phyloP scores from a whole-genome alignment of 306 rosid species.

The Vigna reflexopilosa region DNA sequence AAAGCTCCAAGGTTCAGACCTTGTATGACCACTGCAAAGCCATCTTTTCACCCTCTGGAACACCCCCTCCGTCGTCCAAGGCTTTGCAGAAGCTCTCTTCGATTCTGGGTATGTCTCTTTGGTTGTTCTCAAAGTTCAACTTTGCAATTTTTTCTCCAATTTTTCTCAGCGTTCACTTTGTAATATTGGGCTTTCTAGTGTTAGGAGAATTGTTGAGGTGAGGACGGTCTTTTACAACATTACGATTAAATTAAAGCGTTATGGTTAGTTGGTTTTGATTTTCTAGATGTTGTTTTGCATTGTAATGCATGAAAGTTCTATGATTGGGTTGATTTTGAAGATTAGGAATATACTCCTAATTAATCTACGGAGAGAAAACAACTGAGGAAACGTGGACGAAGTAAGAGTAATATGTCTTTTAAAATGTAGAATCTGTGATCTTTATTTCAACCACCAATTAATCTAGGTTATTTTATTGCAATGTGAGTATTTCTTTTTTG shows the following conservation, averaged over 20 bases:
- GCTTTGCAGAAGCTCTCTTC: constrained; percentile 63
- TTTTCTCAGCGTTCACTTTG: not conserved
- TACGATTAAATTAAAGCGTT: constrained; percentile 19
- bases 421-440: not conserved
- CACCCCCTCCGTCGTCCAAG: constrained; percentile 59
- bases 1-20: constrained; percentile 67
- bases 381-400: not conserved
- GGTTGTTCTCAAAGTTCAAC: not conserved
- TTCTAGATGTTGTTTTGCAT: not conserved
- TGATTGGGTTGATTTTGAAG: constrained; percentile 35
- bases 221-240: not conserved
- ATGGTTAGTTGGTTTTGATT: constrained; percentile 31
- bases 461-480: constrained; percentile 8
- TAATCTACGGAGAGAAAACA: not conserved
- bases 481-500: not conserved
- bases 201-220: not conserved
- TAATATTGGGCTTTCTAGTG: constrained; percentile 27
- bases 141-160: not conserved
- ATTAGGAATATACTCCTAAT: constrained; percentile 3
- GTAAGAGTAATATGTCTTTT: not conserved
- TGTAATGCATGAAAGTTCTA: constrained; percentile 24
- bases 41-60: constrained; percentile 60
- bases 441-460: constrained; percentile 1
- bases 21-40: constrained; percentile 74
- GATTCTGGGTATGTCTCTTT: constrained; percentile 65